Evolutionary conservation across 441 rosid species (phyloP), one percentile per base, ranked within the genome.

Genomic region (Geranium incanum): DNA sequence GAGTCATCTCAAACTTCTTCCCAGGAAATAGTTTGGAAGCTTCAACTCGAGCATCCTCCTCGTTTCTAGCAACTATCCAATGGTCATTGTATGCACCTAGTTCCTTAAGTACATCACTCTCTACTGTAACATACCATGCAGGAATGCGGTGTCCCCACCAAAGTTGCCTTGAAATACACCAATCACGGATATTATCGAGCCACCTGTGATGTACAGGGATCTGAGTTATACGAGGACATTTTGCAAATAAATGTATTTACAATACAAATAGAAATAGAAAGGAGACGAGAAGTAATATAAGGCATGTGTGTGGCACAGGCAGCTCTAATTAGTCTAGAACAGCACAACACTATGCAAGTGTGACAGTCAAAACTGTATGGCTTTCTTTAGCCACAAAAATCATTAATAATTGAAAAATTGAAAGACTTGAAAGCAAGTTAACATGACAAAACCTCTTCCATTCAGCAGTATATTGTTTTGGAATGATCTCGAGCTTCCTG

Each of bases 101-200:
- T 78, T 94, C 94, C 83, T 87, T 89, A 66, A 76, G 79, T 70
- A 83, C 78, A 83, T 94, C 99, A 66, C 84, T 96, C 73, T 87
- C 97, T 37, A 90, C 77, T 0, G 86, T 84, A 60, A 85, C 87
- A 83, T 92, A 94, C 97, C 95, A 94, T 37, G 97, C 99, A 66
- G 97, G 99, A 70, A 94, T 81, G 12, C 86, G 87, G 70, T 94
- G 99, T 66, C 97, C 99, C 97, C 97, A 92, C 99, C 97, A 94
- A 43, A 94, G 96, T 79, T 94, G 97, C 87, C 97, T 88, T 63
- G 94, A 90, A 76, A 94, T 78, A 79, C 97, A 94, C 99, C 99
- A 92, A 82, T 94, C 99, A 68, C 89, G 93, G 67, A 95, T 92
- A 78, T 88, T 89, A 82, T 94, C 97, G 73, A 92, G 95, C 99